Evolutionary conservation across 371 early-diverging fungal species (phyloP).

Genomic region (Apophysomyces variabilis): DNA sequence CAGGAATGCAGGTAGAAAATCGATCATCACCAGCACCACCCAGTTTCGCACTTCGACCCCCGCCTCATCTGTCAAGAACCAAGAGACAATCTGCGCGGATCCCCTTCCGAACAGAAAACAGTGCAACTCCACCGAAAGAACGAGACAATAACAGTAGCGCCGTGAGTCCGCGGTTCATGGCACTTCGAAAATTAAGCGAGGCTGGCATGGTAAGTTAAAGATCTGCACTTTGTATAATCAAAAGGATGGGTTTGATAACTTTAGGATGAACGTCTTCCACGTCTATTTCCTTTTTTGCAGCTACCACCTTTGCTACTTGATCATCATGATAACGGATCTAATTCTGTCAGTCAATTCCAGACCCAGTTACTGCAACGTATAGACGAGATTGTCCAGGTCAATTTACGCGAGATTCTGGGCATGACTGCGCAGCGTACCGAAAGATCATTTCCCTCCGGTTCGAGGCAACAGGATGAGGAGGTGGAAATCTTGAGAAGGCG

Average conservation of each 20-base stretch:
- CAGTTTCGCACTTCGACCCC: slow-evolving; percentile 42
- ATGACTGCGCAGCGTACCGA: not conserved
- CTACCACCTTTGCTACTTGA: not conserved
- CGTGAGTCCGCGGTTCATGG: slow-evolving; percentile 52
- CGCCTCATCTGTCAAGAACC: slow-evolving; percentile 39
- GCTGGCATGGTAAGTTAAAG: slow-evolving; percentile 32
- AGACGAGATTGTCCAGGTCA: slow-evolving; percentile 29
- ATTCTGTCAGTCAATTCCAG: slow-evolving; percentile 10
- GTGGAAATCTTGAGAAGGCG: slow-evolving; percentile 21
- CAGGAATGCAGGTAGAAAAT: slow-evolving; percentile 1
- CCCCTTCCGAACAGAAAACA: not conserved
- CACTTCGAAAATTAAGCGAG: slow-evolving; percentile 45
- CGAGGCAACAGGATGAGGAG: slow-evolving; percentile 24
- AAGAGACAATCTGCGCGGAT: slow-evolving; percentile 24
- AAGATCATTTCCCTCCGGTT: slow-evolving; percentile 9
- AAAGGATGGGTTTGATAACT: not conserved
- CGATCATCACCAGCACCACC: slow-evolving; percentile 4
- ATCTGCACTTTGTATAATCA: not conserved
- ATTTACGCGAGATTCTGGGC: not conserved
- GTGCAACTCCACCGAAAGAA: not conserved
- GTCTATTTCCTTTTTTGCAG: not conserved
- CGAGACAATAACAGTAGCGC: slow-evolving; percentile 37
- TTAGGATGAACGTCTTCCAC: too few species aligned
- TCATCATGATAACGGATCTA: not conserved
- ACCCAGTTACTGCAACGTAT: slow-evolving; percentile 27